Percentiles rank a stretch among this genome's conserved stretches.
These are phyloP conservation scores for Papiliotrema laurentii DNA, from an alignment of 1,284 basidiomycete genomes.

Conservation along the genomic window DNA sequence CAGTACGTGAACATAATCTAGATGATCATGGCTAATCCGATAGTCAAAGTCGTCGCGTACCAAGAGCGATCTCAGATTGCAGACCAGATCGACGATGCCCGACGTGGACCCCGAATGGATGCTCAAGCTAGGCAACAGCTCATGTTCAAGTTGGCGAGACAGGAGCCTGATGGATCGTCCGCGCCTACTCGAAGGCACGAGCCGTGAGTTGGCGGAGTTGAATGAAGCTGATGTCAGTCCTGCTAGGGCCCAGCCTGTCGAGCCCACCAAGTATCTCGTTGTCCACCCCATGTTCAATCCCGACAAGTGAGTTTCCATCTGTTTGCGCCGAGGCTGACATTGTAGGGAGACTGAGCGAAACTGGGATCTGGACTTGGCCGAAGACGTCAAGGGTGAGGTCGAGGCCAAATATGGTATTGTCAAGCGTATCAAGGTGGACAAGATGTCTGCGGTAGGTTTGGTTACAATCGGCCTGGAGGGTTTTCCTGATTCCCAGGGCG, in stretches of 20 bases:
- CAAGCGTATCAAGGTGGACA: conserved; percentile 84
- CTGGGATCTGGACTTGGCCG: conserved; percentile 93
- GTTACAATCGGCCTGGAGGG: not conserved
- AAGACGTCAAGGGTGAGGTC: conserved; percentile 93
- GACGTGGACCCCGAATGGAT: conserved; percentile 71
- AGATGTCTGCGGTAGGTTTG: conserved; percentile 73
- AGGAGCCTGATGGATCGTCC: conserved; percentile 22
- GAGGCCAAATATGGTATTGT: conserved; percentile 86
- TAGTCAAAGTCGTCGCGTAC: conserved; percentile 84
- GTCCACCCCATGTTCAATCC: conserved; percentile 96
- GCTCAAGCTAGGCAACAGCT: conserved; percentile 92
- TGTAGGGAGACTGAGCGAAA: conserved; percentile 85
- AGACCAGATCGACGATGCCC: conserved; percentile 32
- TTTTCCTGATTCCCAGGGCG: conserved; percentile 61
- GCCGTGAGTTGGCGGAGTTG: not conserved
- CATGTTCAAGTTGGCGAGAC: conserved; percentile 97
- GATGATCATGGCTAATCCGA: conserved; percentile 4
- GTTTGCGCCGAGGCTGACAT: not conserved
- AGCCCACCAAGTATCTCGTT: conserved; percentile 71
- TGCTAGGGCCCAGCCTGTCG: conserved; percentile 60
- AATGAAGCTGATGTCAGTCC: conserved; percentile 54
- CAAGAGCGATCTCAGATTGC: conserved; percentile 61
- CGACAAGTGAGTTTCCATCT: conserved; percentile 64
- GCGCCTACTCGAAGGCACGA: conserved; percentile 4
- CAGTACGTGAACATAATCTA: conserved; percentile 53